These are phyloP conservation scores for Peniophora sp. DNA, from an alignment of 1,284 basidiomycete species.

Conservation along the genomic window DNA sequence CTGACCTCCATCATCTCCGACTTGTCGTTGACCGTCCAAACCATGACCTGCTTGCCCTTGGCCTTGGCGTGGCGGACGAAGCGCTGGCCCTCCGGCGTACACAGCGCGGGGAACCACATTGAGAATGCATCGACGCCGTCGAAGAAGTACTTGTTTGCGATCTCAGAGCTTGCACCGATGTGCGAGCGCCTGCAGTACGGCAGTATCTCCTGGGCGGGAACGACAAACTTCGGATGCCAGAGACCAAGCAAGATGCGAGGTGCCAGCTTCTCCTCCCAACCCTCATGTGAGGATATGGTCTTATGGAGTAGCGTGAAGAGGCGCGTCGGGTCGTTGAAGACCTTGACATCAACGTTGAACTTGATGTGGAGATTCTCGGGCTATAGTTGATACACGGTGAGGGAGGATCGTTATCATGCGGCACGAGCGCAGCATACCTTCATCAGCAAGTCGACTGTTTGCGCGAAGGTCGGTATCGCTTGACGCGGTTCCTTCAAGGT, in stretches of 20 bases:
- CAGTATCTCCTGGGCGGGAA: slow-evolving; percentile 65
- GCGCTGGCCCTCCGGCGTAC: slow-evolving; percentile 58
- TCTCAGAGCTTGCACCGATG: slow-evolving; percentile 65
- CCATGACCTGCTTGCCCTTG: slow-evolving; percentile 83
- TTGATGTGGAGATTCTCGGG: slow-evolving; percentile 80
- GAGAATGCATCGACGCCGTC: slow-evolving; percentile 84
- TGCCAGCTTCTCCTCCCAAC: slow-evolving; percentile 77
- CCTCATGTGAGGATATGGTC: slow-evolving; percentile 60
- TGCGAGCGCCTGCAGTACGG: slow-evolving; percentile 83
- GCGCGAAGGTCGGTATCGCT: slow-evolving; percentile 80
- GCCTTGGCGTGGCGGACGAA: slow-evolving; percentile 56
- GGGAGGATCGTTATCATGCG: slow-evolving; percentile 3
- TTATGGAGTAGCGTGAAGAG: slow-evolving; percentile 84
- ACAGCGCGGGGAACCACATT: slow-evolving; percentile 72
- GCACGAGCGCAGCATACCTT: slow-evolving; percentile 32
- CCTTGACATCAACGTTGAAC: slow-evolving; percentile 93
- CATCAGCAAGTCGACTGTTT: slow-evolving; percentile 81
- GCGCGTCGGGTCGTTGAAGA: slow-evolving; percentile 83
- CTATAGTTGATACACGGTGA: slow-evolving; percentile 26
- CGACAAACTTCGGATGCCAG: slow-evolving; percentile 91
- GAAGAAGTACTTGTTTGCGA: slow-evolving; percentile 90
- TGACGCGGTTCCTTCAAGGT: slow-evolving; percentile 81
- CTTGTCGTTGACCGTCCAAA: slow-evolving; percentile 94
- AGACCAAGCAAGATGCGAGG: slow-evolving; percentile 86
- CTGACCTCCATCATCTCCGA: slow-evolving; percentile 90